Evolutionary conservation across 1,284 basidiomycete species (phyloP).

Genomic region (Pisolithus thermaeus): DNA sequence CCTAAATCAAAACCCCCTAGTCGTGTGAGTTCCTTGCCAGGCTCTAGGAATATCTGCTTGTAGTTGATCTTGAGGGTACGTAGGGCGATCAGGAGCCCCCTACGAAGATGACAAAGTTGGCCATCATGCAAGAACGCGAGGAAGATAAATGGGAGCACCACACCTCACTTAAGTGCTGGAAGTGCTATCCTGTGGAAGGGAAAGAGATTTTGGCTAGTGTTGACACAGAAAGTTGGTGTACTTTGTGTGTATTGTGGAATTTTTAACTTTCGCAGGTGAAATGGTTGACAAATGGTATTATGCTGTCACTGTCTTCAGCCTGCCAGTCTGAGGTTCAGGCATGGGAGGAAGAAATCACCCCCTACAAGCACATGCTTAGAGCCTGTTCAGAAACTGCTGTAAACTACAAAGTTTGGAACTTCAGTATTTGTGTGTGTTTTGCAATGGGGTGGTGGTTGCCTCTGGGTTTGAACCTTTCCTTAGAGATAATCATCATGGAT

Average conservation of each 20-base stretch:
- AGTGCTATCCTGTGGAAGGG: conserved; percentile 54
- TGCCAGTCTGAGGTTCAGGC: conserved; percentile 93
- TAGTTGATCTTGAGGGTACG: neutral
- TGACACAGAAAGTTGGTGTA: conserved; percentile 6
- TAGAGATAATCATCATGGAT: too few species aligned
- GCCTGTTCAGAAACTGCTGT: too few species aligned
- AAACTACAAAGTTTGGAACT: too few species aligned
- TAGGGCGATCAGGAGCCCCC: conserved; percentile 72
- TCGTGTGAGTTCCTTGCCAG: conserved; percentile 46
- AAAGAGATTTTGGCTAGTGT: conserved; percentile 34
- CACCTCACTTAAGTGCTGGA: conserved; percentile 74
- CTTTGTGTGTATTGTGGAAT: neutral
- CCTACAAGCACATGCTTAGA: conserved; percentile 81
- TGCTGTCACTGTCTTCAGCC: conserved; percentile 82
- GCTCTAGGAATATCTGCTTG: too few species aligned
- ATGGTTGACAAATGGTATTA: conserved; percentile 62
- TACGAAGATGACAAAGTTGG: conserved; percentile 81
- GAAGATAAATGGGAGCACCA: conserved; percentile 81
- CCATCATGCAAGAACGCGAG: conserved; percentile 80
- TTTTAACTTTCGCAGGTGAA: conserved; percentile 36
- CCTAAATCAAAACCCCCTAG: conserved; percentile 61
- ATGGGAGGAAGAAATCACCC: conserved; percentile 92
- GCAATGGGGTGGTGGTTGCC: too few species aligned
- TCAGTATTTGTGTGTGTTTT: too few species aligned
- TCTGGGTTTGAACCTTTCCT: too few species aligned